Conservation (phyloP, 2,329 filamentous ascomycete genomes). For the Colletotrichum sp. region DNA sequence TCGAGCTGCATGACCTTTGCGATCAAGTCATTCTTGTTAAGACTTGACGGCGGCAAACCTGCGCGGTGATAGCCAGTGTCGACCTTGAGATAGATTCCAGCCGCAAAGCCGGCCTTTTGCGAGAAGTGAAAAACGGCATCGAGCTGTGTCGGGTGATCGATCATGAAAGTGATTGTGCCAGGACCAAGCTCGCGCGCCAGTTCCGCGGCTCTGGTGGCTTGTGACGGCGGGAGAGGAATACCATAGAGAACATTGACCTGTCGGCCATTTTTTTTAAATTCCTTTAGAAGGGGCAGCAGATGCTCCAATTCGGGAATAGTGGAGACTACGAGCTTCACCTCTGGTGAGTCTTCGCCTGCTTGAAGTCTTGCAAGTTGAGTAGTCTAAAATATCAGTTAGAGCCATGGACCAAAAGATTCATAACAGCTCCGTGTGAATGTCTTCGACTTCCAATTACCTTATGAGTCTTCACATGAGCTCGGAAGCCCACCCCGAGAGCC, state of each 20-base stretch:
- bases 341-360: slow-evolving; percentile 44
- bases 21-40: slow-evolving; percentile 45
- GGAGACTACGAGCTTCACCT: slow-evolving; percentile 62
- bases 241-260: slow-evolving; percentile 59
- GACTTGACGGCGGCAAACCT: slow-evolving; percentile 51
- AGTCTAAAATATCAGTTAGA: slow-evolving; percentile 44
- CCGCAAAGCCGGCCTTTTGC: slow-evolving; percentile 31
- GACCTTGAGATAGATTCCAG: slow-evolving; percentile 61
- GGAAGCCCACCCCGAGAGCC: slow-evolving; percentile 56
- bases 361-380: slow-evolving; percentile 59
- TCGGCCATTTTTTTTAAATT: slow-evolving; percentile 13
- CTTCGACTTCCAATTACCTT: slow-evolving; percentile 46
- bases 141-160: slow-evolving; percentile 62
- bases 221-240: slow-evolving; percentile 61
- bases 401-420: background rate
- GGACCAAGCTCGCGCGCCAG: slow-evolving; percentile 51
- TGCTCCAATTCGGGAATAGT: slow-evolving; percentile 65
- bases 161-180: slow-evolving; percentile 55
- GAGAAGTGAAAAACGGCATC: slow-evolving; percentile 31
- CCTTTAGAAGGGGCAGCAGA: slow-evolving; percentile 49
- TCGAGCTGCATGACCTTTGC: slow-evolving; percentile 33
- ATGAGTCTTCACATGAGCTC: slow-evolving; percentile 71
- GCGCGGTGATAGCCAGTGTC: slow-evolving; percentile 70
- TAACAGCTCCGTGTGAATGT: rapidly evolving
- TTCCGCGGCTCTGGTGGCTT: slow-evolving; percentile 51